These are phyloP conservation scores for Dothideomycetidae sp. DNA, from an alignment of 2,329 filamentous ascomycete genomes.

Conservation along the genomic window DNA sequence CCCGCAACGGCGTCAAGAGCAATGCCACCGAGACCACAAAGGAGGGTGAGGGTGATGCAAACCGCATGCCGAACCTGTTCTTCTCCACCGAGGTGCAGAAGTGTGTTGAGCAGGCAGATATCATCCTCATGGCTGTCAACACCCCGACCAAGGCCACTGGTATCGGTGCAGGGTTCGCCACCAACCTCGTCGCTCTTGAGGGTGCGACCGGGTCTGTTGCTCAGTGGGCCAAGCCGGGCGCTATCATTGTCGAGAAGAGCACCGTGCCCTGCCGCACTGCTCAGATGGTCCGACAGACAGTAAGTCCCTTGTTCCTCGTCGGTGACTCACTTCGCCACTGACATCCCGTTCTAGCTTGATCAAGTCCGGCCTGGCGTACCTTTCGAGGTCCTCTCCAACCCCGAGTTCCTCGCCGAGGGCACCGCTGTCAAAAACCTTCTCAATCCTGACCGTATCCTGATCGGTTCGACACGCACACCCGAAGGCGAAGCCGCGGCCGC, in stretches of 20 bases:
- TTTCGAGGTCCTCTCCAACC: constrained; percentile 68
- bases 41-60: constrained; percentile 14
- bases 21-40: background rate
- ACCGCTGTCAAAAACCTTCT: constrained; percentile 60
- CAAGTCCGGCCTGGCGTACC: constrained; percentile 39
- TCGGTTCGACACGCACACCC: constrained; percentile 51
- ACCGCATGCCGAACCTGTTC: constrained; percentile 49
- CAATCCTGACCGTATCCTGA: constrained; percentile 57
- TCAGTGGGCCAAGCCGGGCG: constrained; percentile 45
- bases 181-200: constrained; percentile 58
- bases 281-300: constrained; percentile 51
- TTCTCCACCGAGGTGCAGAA: constrained; percentile 54
- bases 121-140: constrained; percentile 64
- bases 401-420: constrained; percentile 67
- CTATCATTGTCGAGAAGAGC: constrained; percentile 68
- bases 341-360: constrained; percentile 28
- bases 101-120: constrained; percentile 51
- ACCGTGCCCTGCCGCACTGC: constrained; percentile 65
- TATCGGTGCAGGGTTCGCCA: constrained; percentile 53
- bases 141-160: constrained; percentile 62
- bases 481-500: constrained; percentile 48
- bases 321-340: background rate
- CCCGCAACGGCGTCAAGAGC: constrained; percentile 34
- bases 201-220: constrained; percentile 53
- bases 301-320: constrained; percentile 21